Conservation (phyloP, 768 basidiomycete species). For the Xanthoconium purpureum region DNA sequence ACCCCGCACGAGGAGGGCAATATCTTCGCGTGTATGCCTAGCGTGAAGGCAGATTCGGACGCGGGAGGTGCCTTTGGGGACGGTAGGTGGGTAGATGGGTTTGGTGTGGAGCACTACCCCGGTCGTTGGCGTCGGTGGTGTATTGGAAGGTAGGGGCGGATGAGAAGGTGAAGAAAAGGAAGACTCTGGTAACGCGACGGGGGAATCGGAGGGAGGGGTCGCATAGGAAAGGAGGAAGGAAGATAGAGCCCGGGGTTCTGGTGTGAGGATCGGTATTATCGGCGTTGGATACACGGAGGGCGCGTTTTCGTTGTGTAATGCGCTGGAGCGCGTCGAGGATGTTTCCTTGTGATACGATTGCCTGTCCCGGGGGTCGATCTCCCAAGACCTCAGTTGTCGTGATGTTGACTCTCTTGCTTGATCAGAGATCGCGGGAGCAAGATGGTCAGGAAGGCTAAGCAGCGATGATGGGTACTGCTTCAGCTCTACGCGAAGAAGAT, state of each 20-base stretch:
- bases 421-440: not conserved
- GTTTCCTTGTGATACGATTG: not conserved
- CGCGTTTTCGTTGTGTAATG: not conserved
- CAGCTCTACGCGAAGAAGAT: constrained; percentile 31
- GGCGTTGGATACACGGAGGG: constrained; percentile 46
- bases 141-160: not conserved
- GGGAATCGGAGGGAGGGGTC: not conserved
- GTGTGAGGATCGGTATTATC: constrained; percentile 82
- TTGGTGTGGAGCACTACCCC: constrained; percentile 57
- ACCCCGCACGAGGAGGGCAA: constrained; percentile 53
- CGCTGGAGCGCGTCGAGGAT: not conserved
- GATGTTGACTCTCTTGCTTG: not conserved
- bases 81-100: constrained; percentile 84
- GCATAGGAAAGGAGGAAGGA: constrained; percentile 46
- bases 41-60: constrained; percentile 89
- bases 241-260: constrained; percentile 72
- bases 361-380: not conserved
- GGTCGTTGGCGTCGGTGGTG: constrained; percentile 3
- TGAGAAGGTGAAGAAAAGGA: not conserved
- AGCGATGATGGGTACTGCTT: constrained; percentile 25
- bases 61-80: constrained; percentile 80
- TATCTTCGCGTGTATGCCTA: constrained; percentile 61
- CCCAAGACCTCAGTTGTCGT: constrained; percentile 5
- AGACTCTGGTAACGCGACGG: not conserved
- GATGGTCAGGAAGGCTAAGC: constrained; percentile 26